Evolutionary conservation across 768 basidiomycete species (phyloP).

Genomic region (Tulasnella sp.): DNA sequence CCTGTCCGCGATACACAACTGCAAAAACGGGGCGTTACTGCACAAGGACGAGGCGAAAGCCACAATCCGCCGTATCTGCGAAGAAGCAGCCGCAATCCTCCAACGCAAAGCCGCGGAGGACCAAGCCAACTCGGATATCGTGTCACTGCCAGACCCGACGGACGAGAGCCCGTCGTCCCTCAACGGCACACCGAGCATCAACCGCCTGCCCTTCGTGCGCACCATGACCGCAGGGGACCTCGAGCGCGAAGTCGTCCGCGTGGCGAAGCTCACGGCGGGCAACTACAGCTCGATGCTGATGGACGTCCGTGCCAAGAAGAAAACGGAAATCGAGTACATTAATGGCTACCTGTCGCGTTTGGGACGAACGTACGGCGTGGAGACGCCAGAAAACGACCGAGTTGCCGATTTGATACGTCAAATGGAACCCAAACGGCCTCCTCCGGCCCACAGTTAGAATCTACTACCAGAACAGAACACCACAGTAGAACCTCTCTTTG

Average conservation of each 20-base stretch:
- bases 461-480: no score
- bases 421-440: no score
- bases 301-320: slow-evolving; percentile 48
- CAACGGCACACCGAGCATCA: background rate
- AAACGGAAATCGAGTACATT: slow-evolving; percentile 70
- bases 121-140: background rate
- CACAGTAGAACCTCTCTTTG: no score
- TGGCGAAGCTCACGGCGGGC: slow-evolving; percentile 43
- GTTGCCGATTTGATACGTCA: slow-evolving; percentile 25
- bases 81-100: slow-evolving; percentile 60
- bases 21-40: slow-evolving; percentile 68
- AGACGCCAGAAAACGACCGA: slow-evolving; percentile 35
- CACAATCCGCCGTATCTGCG: slow-evolving; percentile 44
- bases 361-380: slow-evolving; percentile 44
- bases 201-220: slow-evolving; percentile 23
- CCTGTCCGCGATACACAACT: slow-evolving; percentile 66
- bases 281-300: slow-evolving; percentile 75
- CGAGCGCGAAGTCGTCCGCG: slow-evolving; percentile 42
- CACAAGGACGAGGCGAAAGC: slow-evolving; percentile 31
- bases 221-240: slow-evolving; percentile 37
- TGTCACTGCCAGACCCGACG: background rate
- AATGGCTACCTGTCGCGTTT: slow-evolving; percentile 68
- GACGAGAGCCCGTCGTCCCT: background rate
- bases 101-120: slow-evolving; percentile 25
- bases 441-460: no score